Percentiles rank a stretch among this genome's conserved stretches.
Conservation (phyloP, 495 filamentous ascomycete species). For the Glarea lozoyensis region DNA sequence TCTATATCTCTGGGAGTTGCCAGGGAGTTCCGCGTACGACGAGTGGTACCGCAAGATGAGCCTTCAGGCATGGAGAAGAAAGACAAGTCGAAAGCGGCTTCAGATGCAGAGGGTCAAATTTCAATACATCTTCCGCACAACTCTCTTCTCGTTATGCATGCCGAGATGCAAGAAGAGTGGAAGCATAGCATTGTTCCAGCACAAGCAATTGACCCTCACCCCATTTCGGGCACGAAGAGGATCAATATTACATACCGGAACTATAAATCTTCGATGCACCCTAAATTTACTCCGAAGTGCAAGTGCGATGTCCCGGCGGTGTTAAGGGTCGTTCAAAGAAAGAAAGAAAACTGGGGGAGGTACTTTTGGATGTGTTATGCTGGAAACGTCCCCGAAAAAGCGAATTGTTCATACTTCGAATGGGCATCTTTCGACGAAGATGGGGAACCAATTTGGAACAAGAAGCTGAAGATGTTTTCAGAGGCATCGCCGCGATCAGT, state of each 20-base stretch:
- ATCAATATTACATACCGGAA: constrained; percentile 94
- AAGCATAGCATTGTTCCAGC: constrained; percentile 72
- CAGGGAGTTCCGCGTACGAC: constrained; percentile 80
- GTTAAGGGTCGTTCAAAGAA: constrained; percentile 69
- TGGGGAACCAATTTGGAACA: constrained; percentile 63
- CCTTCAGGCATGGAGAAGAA: constrained; percentile 15
- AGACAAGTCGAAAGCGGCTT: constrained; percentile 20
- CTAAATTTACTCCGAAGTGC: constrained; percentile 53
- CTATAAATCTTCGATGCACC: constrained; percentile 69
- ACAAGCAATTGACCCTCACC: constrained; percentile 69
- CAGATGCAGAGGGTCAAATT: constrained; percentile 71
- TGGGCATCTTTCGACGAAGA: constrained; percentile 89
- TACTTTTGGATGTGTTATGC: constrained; percentile 96
- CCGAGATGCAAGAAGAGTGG: constrained; percentile 79
- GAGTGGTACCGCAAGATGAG: constrained; percentile 54
- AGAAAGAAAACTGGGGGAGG: constrained; percentile 60
- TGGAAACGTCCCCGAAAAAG: constrained; percentile 63
- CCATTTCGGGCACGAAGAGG: constrained; percentile 63
- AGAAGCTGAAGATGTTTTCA: not conserved
- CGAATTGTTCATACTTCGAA: constrained; percentile 72
- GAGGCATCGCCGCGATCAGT: too few relatives aligned
- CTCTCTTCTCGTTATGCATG: constrained; percentile 87
- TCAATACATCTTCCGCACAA: constrained; percentile 91
- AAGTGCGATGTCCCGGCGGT: constrained; percentile 63
- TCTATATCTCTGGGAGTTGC: constrained; percentile 83